Evolutionary conservation across 2,329 filamentous ascomycete genomes (phyloP), one percentile per base, ranked within the genome.

Genomic region (Tricladium varicosporioides): DNA sequence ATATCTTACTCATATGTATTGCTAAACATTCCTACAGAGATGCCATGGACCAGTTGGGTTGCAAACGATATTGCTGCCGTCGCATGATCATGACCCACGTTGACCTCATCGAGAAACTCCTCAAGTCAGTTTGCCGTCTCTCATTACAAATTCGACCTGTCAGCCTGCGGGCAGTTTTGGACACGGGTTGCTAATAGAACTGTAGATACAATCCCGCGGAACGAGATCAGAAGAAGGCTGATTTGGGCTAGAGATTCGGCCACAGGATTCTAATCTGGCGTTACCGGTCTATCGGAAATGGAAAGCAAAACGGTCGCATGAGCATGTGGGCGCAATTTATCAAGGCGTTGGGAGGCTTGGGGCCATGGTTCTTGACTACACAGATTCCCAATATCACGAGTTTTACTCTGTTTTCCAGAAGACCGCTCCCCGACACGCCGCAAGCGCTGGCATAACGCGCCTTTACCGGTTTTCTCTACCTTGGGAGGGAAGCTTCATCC

Each of bases 21-120:
- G 50, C 55, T 67, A 46, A 65, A 15, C 45, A 42, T 22, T 18
- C 42, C 8, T 53, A 70, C 66, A 97, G 94, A 70, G 92, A 97
- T 73, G 94, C 93, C 44, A 96, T 99, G 88, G 92, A 97, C 75
- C 84, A 92, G 72, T 86, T 99, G 53, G 92, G 92, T 56, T 88
- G 95, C 70, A 93, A 91, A 76, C 86, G 94, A 67, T 99, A 99
- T 80, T 99, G 94, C 83, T 99, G 94, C 79, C 90, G 94, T 67
- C 89, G 94, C 70, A 99, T 99, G 94, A 86, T 99, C 75, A 97
- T 99, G 89, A 99, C 94, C 59, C 94, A 99, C 76, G 94, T 99
- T 69, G 94, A 99, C 74, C 81, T 99, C 61, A 97, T 99, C 68
- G 94, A 99, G 81, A 99, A 99, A 78, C 85, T 99, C 51, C 85